phyloP scores from a whole-genome alignment of 2,329 filamentous ascomycete genomes.

The Colletotrichum sp. region DNA sequence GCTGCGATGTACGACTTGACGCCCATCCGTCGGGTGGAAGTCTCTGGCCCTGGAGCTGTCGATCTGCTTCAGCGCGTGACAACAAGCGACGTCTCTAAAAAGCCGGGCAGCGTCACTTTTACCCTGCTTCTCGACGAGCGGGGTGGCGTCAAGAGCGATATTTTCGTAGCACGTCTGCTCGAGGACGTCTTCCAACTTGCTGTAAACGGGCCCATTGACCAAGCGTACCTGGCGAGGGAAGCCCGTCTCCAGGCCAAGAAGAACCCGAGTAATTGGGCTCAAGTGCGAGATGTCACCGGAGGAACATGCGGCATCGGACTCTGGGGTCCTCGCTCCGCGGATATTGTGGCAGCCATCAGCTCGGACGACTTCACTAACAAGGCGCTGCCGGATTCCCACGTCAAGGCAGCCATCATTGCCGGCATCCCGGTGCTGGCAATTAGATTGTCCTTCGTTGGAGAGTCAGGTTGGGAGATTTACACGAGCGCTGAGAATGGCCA shows the following conservation, averaged over 20 bases:
- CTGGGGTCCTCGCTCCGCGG: constrained; percentile 62
- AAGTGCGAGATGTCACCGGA: constrained; percentile 64
- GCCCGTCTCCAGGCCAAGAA: constrained; percentile 51
- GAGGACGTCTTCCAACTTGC: constrained; percentile 58
- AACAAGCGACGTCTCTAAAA: constrained; percentile 52
- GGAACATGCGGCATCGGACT: constrained; percentile 66
- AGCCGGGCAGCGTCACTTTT: constrained; percentile 57
- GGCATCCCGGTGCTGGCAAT: constrained; percentile 63
- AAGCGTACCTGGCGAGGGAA: constrained; percentile 58
- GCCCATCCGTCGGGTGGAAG: constrained; percentile 61
- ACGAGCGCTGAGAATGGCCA: constrained; percentile 63
- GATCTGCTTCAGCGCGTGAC: constrained; percentile 59
- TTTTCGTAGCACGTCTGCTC: constrained; percentile 59
- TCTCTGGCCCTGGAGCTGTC: constrained; percentile 61
- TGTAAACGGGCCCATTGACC: constrained; percentile 60
- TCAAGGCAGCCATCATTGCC: constrained; percentile 52
- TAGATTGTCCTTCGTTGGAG: constrained; percentile 65
- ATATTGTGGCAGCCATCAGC: constrained; percentile 53
- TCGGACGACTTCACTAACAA: constrained; percentile 50
- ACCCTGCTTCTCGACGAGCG: constrained; percentile 59
- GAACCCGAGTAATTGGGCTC: constrained; percentile 45
- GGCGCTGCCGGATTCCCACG: constrained; percentile 53
- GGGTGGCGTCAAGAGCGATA: constrained; percentile 61
- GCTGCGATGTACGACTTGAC: constrained; percentile 70
- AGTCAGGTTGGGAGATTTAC: constrained; percentile 68